phyloP scores from a whole-genome alignment of 306 rosid genomes.

The Cucurbita argyrosperma region DNA sequence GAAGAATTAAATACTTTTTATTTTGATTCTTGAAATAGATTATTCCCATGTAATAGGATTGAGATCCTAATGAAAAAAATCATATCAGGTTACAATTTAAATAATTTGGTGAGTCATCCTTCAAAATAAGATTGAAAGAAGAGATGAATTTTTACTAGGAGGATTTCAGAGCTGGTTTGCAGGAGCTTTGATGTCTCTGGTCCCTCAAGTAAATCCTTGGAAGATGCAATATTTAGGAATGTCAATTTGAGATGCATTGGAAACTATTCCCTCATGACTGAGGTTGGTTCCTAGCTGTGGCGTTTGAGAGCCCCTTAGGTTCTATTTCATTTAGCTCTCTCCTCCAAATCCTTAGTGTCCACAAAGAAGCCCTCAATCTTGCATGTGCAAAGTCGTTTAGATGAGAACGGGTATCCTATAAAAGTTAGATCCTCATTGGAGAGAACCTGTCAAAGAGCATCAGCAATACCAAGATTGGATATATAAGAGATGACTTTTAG shows the following conservation, averaged over 20 bases:
- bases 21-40: not conserved
- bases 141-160: not conserved
- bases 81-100: not conserved
- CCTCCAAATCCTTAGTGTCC: not conserved
- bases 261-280: not conserved
- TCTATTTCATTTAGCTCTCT: not conserved
- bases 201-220: not conserved
- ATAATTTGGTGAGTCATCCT: not conserved
- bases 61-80: not conserved
- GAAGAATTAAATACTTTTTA: not conserved
- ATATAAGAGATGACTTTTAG: too few species aligned
- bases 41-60: not conserved
- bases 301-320: not conserved
- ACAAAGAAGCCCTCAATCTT: not conserved
- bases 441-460: too few species aligned
- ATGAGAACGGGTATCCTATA: too few species aligned
- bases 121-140: not conserved
- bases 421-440: too few species aligned
- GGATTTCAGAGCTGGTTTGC: not conserved
- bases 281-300: not conserved
- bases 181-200: not conserved
- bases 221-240: not conserved
- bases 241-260: not conserved
- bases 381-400: too few species aligned
- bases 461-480: too few species aligned